Base-by-base conservation (phyloP, 2,329 filamentous ascomycete species). In the Apiospora arundinis region DNA sequence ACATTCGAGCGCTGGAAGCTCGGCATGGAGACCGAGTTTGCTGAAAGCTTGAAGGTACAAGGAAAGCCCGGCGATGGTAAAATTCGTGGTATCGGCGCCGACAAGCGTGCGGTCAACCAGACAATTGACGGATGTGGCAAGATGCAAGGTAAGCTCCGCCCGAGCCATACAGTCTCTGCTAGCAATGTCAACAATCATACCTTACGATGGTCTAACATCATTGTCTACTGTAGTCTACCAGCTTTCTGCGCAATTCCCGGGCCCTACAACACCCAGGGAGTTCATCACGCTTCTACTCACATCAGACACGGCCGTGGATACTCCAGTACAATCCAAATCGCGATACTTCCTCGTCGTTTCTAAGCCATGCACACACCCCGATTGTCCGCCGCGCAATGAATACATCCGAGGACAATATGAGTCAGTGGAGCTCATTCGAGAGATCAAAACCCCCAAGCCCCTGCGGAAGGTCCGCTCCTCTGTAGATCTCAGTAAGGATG, bases 351-450 rank as follows among this genome's bases (percentile, higher is more conserved):
- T 97, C 87, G 89, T 98, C 70, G 89, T 98, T 3, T 97, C 95
- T 2, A 95, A 93, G 80, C 95, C 95, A 0, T 93, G 94, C 77
- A 82, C 88, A 25, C 95, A 98, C 79, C 90, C 92, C 0, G 90
- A 94, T 72, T 92, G 92, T 45, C 91, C 92, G 25, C 87, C 88
- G 16, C 87, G 92, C 12, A 83, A 89, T 72, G 93, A 93, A 21
- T 95, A 92, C 79, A 93, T 97, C 67, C 88, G 94, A 52, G 95
- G 95, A 3, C 87, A 91, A 74, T 98, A 98, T 76, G 95, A 98
- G 83, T 97, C 93, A 1, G 92, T 98, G 21, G 95, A 98, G 81
- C 87, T 97, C 75, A 95, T 98, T 71, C 88, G 95, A 68, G 95
- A 98, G 81, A 88, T 98, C 18, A 92, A 91, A 0, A 79, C 91